Conservation (phyloP, 331 rosid genomes). For the Acacia pycnantha region DNA sequence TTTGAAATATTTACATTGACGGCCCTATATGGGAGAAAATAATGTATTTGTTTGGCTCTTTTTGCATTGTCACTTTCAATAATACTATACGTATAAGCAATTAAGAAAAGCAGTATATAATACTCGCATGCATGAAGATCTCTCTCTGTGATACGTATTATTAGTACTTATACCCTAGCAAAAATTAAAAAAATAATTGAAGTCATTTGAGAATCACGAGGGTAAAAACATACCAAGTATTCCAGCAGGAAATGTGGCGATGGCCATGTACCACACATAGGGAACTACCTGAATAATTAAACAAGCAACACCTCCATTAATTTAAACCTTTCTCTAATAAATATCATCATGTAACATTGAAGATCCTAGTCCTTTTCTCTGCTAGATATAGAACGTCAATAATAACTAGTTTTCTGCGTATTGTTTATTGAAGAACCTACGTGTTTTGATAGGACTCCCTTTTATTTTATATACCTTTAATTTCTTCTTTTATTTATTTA, state of each 20-base stretch:
- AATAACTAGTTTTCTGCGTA: too few species aligned
- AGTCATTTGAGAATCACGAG: background rate
- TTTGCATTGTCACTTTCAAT: background rate
- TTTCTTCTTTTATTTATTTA: too few species aligned
- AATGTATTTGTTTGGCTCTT: background rate
- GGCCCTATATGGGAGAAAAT: background rate
- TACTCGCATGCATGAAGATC: background rate
- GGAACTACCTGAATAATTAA: conserved; percentile 62
- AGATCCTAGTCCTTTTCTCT: background rate
- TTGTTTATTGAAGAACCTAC: too few species aligned
- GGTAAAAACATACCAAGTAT: conserved; percentile 55
- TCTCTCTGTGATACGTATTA: background rate
- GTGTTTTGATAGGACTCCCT: too few species aligned
- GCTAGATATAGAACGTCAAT: too few species aligned
- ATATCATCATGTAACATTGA: background rate
- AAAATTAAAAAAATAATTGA: background rate
- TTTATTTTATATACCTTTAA: too few species aligned
- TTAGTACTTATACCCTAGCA: background rate
- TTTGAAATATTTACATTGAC: background rate
- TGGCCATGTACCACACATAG: conserved; percentile 92
- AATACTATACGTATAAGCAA: background rate
- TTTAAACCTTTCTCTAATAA: background rate
- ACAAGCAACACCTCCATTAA: background rate
- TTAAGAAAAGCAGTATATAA: background rate
- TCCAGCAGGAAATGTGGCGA: conserved; percentile 94